Percentiles rank a stretch among this genome's conserved stretches.
Evolutionary conservation across 1,284 basidiomycete species (phyloP).

Genomic region (Irpex sp.): DNA sequence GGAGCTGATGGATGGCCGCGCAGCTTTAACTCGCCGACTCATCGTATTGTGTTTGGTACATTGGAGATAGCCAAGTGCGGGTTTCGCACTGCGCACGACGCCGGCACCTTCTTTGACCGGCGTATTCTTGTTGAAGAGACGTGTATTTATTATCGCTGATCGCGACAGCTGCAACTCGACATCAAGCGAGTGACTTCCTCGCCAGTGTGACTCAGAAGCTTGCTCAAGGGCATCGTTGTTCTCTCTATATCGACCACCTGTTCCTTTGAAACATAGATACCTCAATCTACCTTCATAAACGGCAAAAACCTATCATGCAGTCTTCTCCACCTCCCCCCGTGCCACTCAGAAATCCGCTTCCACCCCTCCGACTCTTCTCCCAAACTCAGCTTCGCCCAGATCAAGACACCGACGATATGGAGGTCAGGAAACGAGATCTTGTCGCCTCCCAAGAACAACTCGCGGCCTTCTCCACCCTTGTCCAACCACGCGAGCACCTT

Average conservation of each 20-base stretch:
- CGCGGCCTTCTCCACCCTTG: conserved; percentile 1
- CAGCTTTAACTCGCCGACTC: too few relatives aligned
- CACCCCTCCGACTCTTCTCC: conserved; percentile 16
- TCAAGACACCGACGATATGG: conserved; percentile 7
- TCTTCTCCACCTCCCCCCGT: conserved; percentile 8
- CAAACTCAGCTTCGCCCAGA: conserved; percentile 10
- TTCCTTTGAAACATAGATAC: background rate
- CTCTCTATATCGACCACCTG: background rate
- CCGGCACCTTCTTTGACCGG: too few relatives aligned
- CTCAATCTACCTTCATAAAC: background rate
- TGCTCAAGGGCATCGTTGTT: background rate
- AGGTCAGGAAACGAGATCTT: conserved; percentile 15
- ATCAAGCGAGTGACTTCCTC: too few relatives aligned
- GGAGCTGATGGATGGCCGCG: too few relatives aligned
- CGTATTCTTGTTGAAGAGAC: too few relatives aligned
- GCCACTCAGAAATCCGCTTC: conserved; percentile 11
- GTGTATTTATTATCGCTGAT: too few relatives aligned
- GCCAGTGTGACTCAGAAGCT: too few relatives aligned
- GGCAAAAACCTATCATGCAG: conserved; percentile 3
- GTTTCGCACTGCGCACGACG: too few relatives aligned
- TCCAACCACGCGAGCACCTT: conserved; percentile 3
- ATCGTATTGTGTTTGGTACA: too few relatives aligned
- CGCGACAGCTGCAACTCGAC: too few relatives aligned
- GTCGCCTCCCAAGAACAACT: conserved; percentile 9
- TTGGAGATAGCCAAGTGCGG: too few relatives aligned